Evolutionary conservation across 768 basidiomycete genomes (phyloP), one percentile per base, ranked within the genome.

Genomic region (Glaciozyma antarctica): DNA sequence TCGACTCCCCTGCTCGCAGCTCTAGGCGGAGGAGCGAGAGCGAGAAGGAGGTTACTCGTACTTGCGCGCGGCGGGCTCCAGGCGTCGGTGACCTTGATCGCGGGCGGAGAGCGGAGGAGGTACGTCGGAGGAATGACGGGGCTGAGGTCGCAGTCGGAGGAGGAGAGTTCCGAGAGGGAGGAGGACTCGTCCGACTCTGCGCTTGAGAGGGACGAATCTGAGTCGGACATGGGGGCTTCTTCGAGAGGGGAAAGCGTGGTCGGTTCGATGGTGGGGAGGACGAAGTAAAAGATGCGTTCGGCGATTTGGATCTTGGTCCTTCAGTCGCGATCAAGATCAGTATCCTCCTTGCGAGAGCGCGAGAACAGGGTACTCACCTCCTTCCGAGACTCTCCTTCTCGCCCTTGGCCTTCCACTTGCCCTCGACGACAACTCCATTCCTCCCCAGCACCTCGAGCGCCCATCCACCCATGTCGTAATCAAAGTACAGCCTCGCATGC

Each of bases 401-500:
- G 21, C 93, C 90, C 69, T 88, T 86, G 16, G 87, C 88, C 57
- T 85, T 86, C 88, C 93, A 99, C n/a, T 88, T 85, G 38, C 92
- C 93, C 70, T 98, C 92, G 7, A 99, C 91, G 88, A 93, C 97
- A 22, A 92, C 92, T 17, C 95, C 95, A 73, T 99, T 98, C 64
- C 95, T 81, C n/a, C 95, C 95, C 45, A 90, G 82, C 45, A 99
- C 93, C 65, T 85, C 85, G 44, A 99, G 82, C 21, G 89, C 85
- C 75, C 93, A 95, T 60, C 87, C 84, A 67, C 69, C 65, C 6
- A 54, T 55, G 15, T 69, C 65, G 87, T 86, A 86, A 80, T 93
- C 90, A 74, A 89, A 95, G 76, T 89, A 90, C 72, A 98, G 92
- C 80, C 85, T 86, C 43, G 95, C 95, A 75, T 99, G 95, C 22